Evolutionary conservation across 305 asterid genomes (phyloP), one percentile per base, ranked within the genome.

Genomic region (Fraxinus paxiana): DNA sequence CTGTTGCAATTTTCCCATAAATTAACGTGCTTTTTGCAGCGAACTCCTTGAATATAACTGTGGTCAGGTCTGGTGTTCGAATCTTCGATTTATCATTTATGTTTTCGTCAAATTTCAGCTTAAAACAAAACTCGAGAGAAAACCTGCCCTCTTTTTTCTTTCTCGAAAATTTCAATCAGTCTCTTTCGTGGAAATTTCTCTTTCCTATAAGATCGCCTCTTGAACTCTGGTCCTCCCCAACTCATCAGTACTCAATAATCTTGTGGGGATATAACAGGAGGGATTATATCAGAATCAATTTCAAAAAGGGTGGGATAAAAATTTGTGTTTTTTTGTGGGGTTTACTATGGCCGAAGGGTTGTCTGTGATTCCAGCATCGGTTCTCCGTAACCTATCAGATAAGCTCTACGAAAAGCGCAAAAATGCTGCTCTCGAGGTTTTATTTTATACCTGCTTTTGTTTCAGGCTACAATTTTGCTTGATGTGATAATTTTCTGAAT

Each of bases 401-500:
- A 96, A 96, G 90, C 94, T 96, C 37, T 96, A 96, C 78, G 99
- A 96, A 88, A 96, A 94, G 92, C 95, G 99, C 56, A 96, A 96
- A 82, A 96, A 94, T 92, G 99, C 99, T 81, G 99, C 99, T 75
- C 87, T 94, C 17, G 99, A 96, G 98, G 99, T 95, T 33, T 67
- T 67, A 28, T 67, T 37, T 82, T 22, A 6, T 76, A 38, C 15
- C 37, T 74, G 51, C 48, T 31, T 56, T n/a, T 61, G 79, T 34
- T 51, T 67, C 22, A n/a, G 18, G 20, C 37, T 67, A 30, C 17
- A 26, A 26, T 67, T 26, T 26, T 67, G 18, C 33, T 28, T 67
- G 73, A 67, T 28, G 73, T 22, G 38, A 5, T 30, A 30, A 67
- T 67, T 67, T 67, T 67, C 73, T 67, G 73, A 26, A 41, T 56